Conservation (phyloP, 768 basidiomycete genomes). For the Rubroboletus pulcherrimus region DNA sequence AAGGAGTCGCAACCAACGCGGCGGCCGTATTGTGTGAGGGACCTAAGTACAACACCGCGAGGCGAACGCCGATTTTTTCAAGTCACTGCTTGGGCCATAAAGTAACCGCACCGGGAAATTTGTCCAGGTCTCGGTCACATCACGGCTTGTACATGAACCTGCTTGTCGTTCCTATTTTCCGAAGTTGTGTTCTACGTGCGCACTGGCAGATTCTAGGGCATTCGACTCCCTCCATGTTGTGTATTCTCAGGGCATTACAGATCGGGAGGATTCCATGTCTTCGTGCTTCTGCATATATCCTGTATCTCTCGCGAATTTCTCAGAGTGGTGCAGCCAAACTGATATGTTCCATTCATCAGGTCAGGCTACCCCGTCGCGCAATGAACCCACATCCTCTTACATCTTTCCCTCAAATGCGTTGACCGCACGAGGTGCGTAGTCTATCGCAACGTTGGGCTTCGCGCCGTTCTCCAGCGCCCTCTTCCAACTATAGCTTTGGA, state of each 20-base stretch:
- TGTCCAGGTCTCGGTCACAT: not conserved
- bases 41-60: too few species aligned
- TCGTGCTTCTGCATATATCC: not conserved
- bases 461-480: not conserved
- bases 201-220: too few species aligned
- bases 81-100: too few species aligned
- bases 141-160: too few species aligned
- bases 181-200: not conserved
- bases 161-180: not conserved
- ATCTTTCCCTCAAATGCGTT: not conserved
- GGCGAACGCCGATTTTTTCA: too few species aligned
- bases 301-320: not conserved
- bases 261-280: too few species aligned
- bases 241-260: not conserved
- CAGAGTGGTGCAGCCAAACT: not conserved
- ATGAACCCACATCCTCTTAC: too few species aligned
- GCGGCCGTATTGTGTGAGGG: too few species aligned
- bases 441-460: not conserved
- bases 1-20: too few species aligned
- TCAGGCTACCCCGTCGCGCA: too few species aligned
- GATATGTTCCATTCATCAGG: not conserved
- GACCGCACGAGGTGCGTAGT: not conserved
- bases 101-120: too few species aligned
- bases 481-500: constrained; percentile 52
- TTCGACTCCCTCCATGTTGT: too few species aligned